A percentile compares a stretch with the other conserved stretches of the same genome.
These are phyloP conservation scores for Chalaropsis ovoidea DNA, from an alignment of 2,329 filamentous ascomycete genomes.

Conservation along the genomic window DNA sequence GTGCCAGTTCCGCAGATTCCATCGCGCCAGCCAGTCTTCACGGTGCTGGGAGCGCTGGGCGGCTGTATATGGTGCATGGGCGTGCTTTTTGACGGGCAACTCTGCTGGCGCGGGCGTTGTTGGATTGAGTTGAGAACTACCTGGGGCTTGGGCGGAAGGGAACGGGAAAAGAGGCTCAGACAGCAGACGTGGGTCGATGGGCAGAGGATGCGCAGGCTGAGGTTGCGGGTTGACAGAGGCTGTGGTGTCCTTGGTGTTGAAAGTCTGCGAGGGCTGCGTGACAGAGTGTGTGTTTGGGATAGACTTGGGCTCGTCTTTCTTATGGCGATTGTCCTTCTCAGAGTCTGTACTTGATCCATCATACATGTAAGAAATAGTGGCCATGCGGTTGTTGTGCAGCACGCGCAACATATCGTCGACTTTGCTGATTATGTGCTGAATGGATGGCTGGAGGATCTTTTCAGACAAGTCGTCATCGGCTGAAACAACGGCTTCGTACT, in stretches of 20 bases:
- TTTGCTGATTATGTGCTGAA: constrained; percentile 58
- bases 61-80: not conserved
- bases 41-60: constrained; percentile 19
- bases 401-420: constrained; percentile 60
- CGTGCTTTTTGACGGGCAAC: not conserved
- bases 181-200: not conserved
- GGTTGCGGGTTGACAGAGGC: not conserved
- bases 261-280: not conserved
- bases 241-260: not conserved
- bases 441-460: constrained; percentile 54
- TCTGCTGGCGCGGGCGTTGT: not conserved
- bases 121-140: not conserved
- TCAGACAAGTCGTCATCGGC: constrained; percentile 61
- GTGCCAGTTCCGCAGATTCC: constrained; percentile 64
- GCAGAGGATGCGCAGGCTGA: not conserved
- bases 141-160: constrained; percentile 10
- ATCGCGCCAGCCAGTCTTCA: constrained; percentile 31
- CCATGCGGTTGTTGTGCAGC: constrained; percentile 55
- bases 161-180: constrained; percentile 3
- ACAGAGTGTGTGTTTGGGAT: not conserved
- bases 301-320: not conserved
- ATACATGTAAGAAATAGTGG: constrained; percentile 25
- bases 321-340: not conserved
- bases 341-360: constrained; percentile 24
- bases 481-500: constrained; percentile 46